Evolutionary conservation across 495 filamentous ascomycete species (phyloP).

Genomic region (Sordaria brevicollis): DNA sequence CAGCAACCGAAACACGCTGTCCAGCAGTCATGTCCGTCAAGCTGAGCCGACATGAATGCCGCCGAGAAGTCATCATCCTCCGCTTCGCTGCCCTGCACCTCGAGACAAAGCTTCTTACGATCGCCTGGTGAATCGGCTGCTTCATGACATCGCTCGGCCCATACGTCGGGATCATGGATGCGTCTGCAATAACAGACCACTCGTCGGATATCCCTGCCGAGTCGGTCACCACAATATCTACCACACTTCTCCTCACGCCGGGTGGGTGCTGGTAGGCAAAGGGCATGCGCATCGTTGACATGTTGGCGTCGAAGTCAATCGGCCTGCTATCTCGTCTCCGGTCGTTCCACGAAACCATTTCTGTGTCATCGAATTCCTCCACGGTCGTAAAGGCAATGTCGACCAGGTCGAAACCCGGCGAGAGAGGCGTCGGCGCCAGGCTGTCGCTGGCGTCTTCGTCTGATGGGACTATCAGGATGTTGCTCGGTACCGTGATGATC

Average conservation of each 20-base stretch:
- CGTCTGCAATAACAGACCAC: slow-evolving; percentile 13
- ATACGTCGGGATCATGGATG: slow-evolving; percentile 14
- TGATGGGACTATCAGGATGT: background rate
- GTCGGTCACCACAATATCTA: background rate
- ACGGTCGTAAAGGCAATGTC: background rate
- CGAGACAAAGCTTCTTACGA: slow-evolving; percentile 3
- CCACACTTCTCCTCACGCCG: background rate
- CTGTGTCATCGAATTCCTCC: background rate
- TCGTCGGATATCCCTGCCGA: slow-evolving; percentile 3
- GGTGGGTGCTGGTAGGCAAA: slow-evolving; percentile 3
- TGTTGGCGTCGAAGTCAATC: background rate
- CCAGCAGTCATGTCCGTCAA: background rate
- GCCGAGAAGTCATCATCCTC: slow-evolving; percentile 1
- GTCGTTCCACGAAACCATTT: background rate
- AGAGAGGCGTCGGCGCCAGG: background rate
- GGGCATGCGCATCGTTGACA: slow-evolving; percentile 9
- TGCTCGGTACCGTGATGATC: background rate
- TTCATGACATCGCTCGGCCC: slow-evolving; percentile 8
- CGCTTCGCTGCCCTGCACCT: slow-evolving; percentile 9
- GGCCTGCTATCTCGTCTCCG: background rate
- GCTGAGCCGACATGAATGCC: background rate
- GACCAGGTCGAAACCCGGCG: background rate
- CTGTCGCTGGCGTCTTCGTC: background rate
- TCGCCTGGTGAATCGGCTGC: background rate
- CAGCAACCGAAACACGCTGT: background rate